A percentile compares a stretch with the other conserved stretches of the same genome.
These are phyloP conservation scores for Monosporozyma servazzii DNA, from an alignment of 805 yeast genomes.

Conservation along the genomic window DNA sequence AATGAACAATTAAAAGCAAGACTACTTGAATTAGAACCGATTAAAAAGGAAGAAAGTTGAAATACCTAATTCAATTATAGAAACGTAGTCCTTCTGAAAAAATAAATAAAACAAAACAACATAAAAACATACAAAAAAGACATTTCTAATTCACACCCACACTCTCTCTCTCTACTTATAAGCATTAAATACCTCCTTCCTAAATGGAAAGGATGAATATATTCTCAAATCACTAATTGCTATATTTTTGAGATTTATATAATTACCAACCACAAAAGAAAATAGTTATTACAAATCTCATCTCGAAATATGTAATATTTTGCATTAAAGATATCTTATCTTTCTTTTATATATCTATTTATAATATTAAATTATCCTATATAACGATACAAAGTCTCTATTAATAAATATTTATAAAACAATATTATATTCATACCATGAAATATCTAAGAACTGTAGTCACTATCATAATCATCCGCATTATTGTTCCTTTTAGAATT, in stretches of 20 bases:
- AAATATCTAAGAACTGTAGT: constrained; percentile 4
- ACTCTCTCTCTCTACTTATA: background rate
- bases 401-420: background rate
- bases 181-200: background rate
- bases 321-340: background rate
- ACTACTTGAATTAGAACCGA: constrained; percentile 8
- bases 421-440: background rate
- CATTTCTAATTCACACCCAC: background rate
- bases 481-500: background rate
- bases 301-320: background rate
- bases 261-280: background rate
- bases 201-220: background rate
- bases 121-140: background rate
- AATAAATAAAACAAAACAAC: background rate
- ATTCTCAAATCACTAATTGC: background rate
- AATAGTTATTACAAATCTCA: background rate
- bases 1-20: constrained; percentile 30
- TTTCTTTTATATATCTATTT: background rate
- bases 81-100: background rate
- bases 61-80: background rate
- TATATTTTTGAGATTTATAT: background rate
- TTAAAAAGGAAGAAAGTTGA: background rate
- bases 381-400: background rate
- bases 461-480: constrained; percentile 6
- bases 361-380: background rate